Evolutionary conservation across 2,329 filamentous ascomycete genomes (phyloP).

Genomic region (Plenodomus lindquistii): DNA sequence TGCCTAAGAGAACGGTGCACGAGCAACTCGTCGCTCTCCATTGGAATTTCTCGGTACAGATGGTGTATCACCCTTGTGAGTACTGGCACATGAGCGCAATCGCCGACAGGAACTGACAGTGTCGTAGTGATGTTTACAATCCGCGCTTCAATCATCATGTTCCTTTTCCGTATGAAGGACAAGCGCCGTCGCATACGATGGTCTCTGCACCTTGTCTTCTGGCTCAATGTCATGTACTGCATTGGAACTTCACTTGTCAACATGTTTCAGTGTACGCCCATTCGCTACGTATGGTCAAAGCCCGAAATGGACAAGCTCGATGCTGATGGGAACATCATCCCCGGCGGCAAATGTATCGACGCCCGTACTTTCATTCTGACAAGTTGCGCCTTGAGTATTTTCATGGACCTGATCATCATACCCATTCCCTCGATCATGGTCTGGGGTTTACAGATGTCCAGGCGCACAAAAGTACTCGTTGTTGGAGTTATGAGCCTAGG

Average conservation of each 20-base stretch:
- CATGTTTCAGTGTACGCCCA: conserved; percentile 41
- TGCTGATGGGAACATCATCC: conserved; percentile 28
- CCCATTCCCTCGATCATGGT: conserved; percentile 49
- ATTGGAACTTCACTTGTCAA: conserved; percentile 40
- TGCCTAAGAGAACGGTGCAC: conserved; percentile 33
- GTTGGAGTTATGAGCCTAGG: conserved; percentile 41
- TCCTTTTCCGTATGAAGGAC: conserved; percentile 44
- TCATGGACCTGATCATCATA: conserved; percentile 47
- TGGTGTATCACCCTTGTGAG: conserved; percentile 42
- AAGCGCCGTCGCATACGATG: conserved; percentile 31
- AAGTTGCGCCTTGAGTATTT: conserved; percentile 40
- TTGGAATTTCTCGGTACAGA: conserved; percentile 44
- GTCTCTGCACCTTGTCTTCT: conserved; percentile 39
- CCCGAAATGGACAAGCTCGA: conserved; percentile 37
- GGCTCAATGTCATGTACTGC: conserved; percentile 41
- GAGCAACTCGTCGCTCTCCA: conserved; percentile 31
- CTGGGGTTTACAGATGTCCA: conserved; percentile 49
- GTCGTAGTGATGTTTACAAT: conserved; percentile 37
- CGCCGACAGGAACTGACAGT: conserved; percentile 1
- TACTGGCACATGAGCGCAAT: background rate
- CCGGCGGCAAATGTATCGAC: conserved; percentile 40
- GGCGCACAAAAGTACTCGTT: conserved; percentile 40
- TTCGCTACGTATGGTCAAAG: conserved; percentile 33
- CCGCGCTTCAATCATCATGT: conserved; percentile 44
- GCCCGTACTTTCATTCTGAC: conserved; percentile 38